phyloP scores from a whole-genome alignment of 768 basidiomycete genomes.

The Lepiota venenata region DNA sequence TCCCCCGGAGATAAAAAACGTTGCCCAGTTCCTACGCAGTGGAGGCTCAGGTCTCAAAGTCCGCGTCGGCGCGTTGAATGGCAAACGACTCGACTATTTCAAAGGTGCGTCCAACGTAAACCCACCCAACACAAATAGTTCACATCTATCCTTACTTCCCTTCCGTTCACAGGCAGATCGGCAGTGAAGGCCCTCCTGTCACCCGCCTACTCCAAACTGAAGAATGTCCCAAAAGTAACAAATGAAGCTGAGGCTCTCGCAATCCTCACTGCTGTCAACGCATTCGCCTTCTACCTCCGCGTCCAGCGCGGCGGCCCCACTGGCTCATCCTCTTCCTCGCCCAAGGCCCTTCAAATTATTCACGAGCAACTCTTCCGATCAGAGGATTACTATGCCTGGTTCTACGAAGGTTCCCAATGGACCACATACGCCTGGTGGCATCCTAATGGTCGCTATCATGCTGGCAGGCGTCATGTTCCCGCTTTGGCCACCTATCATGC shows the following conservation, averaged over 20 bases:
- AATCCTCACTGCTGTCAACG: conserved; percentile 67
- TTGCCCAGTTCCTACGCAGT: conserved; percentile 85
- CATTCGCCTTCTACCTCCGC: conserved; percentile 89
- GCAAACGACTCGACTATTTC: conserved; percentile 96
- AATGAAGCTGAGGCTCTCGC: conserved; percentile 72
- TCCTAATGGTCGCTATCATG: conserved; percentile 90
- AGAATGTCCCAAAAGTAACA: conserved; percentile 71
- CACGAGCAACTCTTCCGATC: conserved; percentile 76
- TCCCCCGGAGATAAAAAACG: conserved; percentile 73
- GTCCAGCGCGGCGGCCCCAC: conserved; percentile 74
- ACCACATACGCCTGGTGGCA: conserved; percentile 88
- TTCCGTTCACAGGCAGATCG: conserved; percentile 68
- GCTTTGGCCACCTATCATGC: conserved; percentile 91
- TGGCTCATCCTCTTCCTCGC: conserved; percentile 66
- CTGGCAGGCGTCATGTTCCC: conserved; percentile 99
- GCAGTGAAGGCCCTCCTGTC: conserved; percentile 90
- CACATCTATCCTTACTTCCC: background rate
- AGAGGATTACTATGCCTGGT: conserved; percentile 93
- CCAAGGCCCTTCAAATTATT: conserved; percentile 77
- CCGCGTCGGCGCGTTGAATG: conserved; percentile 86
- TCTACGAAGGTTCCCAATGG: conserved; percentile 93
- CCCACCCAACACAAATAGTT: background rate
- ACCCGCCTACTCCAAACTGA: conserved; percentile 88
- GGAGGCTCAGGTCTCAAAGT: conserved; percentile 86
- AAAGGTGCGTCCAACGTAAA: conserved; percentile 60